Base-by-base conservation (phyloP, 1,139 yeast genomes). In the Yarrowia galli region DNA sequence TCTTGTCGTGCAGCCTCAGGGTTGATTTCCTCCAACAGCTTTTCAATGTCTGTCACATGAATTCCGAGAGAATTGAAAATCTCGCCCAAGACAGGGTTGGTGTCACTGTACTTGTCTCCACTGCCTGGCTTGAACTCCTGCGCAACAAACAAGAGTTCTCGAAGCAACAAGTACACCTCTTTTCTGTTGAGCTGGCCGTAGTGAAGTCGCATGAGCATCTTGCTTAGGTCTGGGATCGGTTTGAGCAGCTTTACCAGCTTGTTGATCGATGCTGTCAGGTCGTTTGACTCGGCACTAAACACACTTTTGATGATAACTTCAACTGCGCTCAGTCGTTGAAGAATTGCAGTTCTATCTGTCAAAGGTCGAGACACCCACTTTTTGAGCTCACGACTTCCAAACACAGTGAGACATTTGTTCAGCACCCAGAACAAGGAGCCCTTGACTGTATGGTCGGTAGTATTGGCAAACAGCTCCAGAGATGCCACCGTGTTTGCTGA, bases 391-490 rank as follows among this genome's bases (percentile, higher is more conserved):
- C 97, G 78, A 66, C 82, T 84, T 0, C 99, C 99, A 78, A 88
- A 89, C 40, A 83, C 82, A 0, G 98, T 91, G 54, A 86, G 79
- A 0, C 98, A 91, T 71, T 89, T 93, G 75, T 93, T 91, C 70
- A 95, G 75, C 2, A 91, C 79, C 92, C 95, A 89, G 18, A 90
- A 77, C 20, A 95, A 78, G 0, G 97, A 87, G 0, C 98, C 98
- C 42, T 81, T 79, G 9, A 79, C 80, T 1, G 83, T 79, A 20
- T 79, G 77, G 70, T 87, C 86, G 0, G 95, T 86, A 2, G 83
- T 79, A 73, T 91, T 91, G 48, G 80, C 80, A 73, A 91, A 91
- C 0, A 95, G 83, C 74, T 95, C 98, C 32, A 95, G 79, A 49
- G 90, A 86, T 42, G 83, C 82, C 8, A 95, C 73, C 0, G 97